Conservation (phyloP, 2,329 filamentous ascomycete genomes). For the Penicillium capsulatum region DNA sequence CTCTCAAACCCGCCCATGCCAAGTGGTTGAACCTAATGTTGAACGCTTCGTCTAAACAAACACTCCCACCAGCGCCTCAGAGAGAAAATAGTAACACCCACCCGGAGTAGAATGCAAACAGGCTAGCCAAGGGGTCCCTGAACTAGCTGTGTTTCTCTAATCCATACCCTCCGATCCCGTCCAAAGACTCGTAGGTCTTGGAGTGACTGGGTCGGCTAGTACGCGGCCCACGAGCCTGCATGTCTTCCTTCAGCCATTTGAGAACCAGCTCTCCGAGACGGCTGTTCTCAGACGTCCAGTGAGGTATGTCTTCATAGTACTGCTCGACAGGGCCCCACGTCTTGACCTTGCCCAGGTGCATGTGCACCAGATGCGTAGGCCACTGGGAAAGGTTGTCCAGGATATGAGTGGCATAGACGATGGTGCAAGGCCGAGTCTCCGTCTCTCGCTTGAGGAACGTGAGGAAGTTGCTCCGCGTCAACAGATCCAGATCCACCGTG, state of each 20-base stretch:
- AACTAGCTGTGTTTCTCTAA: conserved; percentile 44
- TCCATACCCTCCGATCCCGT: conserved; percentile 63
- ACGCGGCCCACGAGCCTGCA: conserved; percentile 73
- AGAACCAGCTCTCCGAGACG: conserved; percentile 82
- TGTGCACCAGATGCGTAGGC: conserved; percentile 94
- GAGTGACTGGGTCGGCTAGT: conserved; percentile 53
- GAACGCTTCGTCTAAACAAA: conserved; percentile 18
- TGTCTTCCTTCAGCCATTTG: conserved; percentile 77
- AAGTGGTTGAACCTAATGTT: conserved; percentile 28
- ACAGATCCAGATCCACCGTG: conserved; percentile 89
- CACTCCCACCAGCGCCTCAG: conserved; percentile 1
- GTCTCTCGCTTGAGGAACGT: conserved; percentile 84
- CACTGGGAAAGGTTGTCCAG: conserved; percentile 90
- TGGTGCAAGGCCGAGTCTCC: conserved; percentile 73
- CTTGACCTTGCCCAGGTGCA: conserved; percentile 83
- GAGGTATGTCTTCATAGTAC: conserved; percentile 57
- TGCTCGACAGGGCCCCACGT: conserved; percentile 73
- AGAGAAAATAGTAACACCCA: not conserved
- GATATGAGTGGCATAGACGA: conserved; percentile 97
- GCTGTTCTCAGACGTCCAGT: conserved; percentile 66
- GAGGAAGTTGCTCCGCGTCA: conserved; percentile 80
- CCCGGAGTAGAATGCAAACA: not conserved
- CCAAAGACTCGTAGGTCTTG: conserved; percentile 50
- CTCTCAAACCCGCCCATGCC: conserved; percentile 23
- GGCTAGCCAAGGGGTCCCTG: not conserved